phyloP scores from a whole-genome alignment of 805 yeast genomes.

The Monosporozyma yasuniensis region DNA sequence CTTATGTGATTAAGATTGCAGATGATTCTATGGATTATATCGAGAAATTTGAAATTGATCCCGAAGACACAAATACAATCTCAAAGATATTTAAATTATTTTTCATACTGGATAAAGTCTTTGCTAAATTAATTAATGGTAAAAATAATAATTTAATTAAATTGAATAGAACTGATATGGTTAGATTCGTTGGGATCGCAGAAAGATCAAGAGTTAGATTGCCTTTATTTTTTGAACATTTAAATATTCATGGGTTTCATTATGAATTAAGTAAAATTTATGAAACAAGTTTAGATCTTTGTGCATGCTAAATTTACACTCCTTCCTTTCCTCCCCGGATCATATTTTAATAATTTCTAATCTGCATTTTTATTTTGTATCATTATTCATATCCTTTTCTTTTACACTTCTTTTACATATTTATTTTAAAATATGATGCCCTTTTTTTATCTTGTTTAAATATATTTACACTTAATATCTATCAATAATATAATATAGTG shows the following conservation, averaged over 20 bases:
- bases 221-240: constrained; percentile 29
- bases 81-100: constrained; percentile 33
- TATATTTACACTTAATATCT: not conserved
- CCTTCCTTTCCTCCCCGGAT: not conserved
- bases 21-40: constrained; percentile 61
- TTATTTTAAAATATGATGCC: too few species aligned
- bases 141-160: constrained; percentile 27
- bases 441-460: too few species aligned
- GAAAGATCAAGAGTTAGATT: constrained; percentile 42
- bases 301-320: constrained; percentile 7
- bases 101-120: constrained; percentile 35
- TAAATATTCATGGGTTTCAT: constrained; percentile 35
- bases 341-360: not conserved
- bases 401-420: too few species aligned
- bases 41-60: constrained; percentile 33
- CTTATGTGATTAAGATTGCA: constrained; percentile 52
- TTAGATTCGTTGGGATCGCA: constrained; percentile 44
- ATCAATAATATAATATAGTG: not conserved
- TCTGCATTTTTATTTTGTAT: not conserved
- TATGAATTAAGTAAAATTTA: constrained; percentile 38
- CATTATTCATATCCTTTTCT: too few species aligned
- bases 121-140: constrained; percentile 33
- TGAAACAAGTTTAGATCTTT: constrained; percentile 34
- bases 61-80: constrained; percentile 20
- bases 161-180: constrained; percentile 41